These are phyloP conservation scores for Coemansia sp. DNA, from an alignment of 192 early-diverging fungal species.

Conservation along the genomic window DNA sequence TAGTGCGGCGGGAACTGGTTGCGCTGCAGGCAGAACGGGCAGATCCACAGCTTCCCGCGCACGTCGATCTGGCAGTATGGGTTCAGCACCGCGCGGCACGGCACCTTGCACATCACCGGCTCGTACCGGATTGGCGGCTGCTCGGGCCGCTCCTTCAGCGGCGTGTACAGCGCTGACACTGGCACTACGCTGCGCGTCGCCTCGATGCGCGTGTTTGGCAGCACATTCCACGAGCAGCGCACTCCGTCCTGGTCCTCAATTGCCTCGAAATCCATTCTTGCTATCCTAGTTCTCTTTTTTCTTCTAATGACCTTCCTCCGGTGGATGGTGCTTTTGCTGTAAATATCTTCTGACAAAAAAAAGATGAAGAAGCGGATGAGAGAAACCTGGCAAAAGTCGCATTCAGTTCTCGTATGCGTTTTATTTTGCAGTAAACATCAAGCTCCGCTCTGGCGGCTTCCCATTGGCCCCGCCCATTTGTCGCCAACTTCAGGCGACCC, in stretches of 20 bases:
- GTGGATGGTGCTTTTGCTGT: no score
- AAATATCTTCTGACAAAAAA: background rate
- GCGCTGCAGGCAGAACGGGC: constrained; percentile 96
- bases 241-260: constrained; percentile 95
- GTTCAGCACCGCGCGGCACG: constrained; percentile 94
- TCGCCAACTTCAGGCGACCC: background rate
- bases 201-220: constrained; percentile 89
- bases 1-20: constrained; percentile 98
- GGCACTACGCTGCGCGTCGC: constrained; percentile 95
- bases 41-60: constrained; percentile 95
- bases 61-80: constrained; percentile 99
- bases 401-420: background rate
- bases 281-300: no score
- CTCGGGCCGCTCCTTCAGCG: constrained; percentile 88
- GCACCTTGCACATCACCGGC: constrained; percentile 95
- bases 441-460: constrained; percentile 9
- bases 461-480: constrained; percentile 13
- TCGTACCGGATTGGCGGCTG: constrained; percentile 89
- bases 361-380: background rate
- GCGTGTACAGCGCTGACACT: constrained; percentile 89
- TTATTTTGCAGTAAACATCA: constrained; percentile 3
- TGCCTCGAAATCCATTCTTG: constrained; percentile 76
- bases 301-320: no score
- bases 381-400: background rate
- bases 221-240: constrained; percentile 97